Conservation (phyloP, 1,284 basidiomycete species). For the Microstroma glucosiphilum region DNA sequence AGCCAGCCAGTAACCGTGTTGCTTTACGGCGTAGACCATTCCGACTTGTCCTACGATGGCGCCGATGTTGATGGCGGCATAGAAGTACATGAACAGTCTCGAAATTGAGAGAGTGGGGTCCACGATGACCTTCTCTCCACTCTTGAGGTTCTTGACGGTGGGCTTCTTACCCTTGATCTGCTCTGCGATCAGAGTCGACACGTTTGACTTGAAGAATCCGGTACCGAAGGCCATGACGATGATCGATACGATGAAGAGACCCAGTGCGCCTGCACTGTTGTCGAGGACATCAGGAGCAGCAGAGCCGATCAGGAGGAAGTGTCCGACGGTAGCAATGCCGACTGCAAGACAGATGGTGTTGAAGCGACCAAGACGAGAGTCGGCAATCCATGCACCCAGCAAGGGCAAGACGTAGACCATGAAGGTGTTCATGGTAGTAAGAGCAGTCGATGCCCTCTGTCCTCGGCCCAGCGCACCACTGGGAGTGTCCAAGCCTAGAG, state of each 20-base stretch:
- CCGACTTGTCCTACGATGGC: constrained; percentile 50
- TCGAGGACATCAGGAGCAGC: constrained; percentile 65
- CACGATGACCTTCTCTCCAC: constrained; percentile 71
- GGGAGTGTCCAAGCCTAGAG: constrained; percentile 21
- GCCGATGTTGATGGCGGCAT: constrained; percentile 49
- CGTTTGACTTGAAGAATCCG: constrained; percentile 66
- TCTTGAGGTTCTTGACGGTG: constrained; percentile 52
- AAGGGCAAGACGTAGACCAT: constrained; percentile 45
- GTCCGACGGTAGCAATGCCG: constrained; percentile 54
- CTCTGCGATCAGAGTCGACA: constrained; percentile 54
- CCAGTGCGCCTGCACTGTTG: constrained; percentile 57
- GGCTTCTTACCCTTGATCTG: constrained; percentile 41
- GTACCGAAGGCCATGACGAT: constrained; percentile 56
- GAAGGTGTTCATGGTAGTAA: constrained; percentile 48
- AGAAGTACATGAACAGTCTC: constrained; percentile 48
- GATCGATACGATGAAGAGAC: constrained; percentile 57
- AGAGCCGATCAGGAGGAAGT: constrained; percentile 68
- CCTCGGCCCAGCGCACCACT: constrained; percentile 44
- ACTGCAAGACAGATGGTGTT: constrained; percentile 53
- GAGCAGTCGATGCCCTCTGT: constrained; percentile 42
- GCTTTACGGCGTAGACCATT: constrained; percentile 52
- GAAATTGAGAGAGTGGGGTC: constrained; percentile 65
- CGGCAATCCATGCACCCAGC: constrained; percentile 51
- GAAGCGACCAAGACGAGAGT: constrained; percentile 54
- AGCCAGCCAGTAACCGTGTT: constrained; percentile 52